Evolutionary conservation across 2,329 filamentous ascomycete species (phyloP), one percentile per base, ranked within the genome.

Genomic region (Paecilomyces dactylethromorphus): DNA sequence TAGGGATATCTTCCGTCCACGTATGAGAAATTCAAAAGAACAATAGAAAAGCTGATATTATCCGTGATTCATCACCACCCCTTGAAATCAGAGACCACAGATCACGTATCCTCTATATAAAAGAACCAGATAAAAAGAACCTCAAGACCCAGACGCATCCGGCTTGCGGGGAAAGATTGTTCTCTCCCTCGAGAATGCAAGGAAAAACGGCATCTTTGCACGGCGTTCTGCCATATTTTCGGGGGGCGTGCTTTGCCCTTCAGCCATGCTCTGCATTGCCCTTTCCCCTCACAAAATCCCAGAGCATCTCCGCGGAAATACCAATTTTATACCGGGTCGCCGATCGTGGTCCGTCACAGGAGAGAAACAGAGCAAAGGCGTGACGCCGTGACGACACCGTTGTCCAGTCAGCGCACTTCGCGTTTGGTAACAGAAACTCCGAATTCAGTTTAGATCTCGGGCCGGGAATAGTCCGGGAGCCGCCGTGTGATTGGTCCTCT

Each of bases 351-450:
- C 49, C 3, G 3, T 18, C 6, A n/a, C 5, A 26, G 11, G 8
- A 7, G 35, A 45, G 18, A 45, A 45, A 8, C 13, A n/a, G n/a
- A n/a, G 3, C 18, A 8, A 45, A 45, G 15, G 33, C 13, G n/a
- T 15, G 12, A 15, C 12, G 11, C 3, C 33, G 15, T 45, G 56
- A 57, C 50, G 29, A 5, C 6, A 31, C 24, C 5, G 24, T 11
- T n/a, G 56, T 53, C 72, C 72, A 73, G 57, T 72, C 68, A 74
- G 54, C 53, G 55, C 29, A 56, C 69, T 73, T 72, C 62, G 18
- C 52, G 63, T 74, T 72, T 65, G 62, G 69, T 74, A 74, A 74
- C 63, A 65, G 64, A 71, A 73, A 73, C 53, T 63, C 66, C 65
- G 15, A 2, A 56, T 66, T 24, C 8, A 65, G 61, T 51, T 65